phyloP scores from a whole-genome alignment of 192 early-diverging fungal genomes.

The Backusella psychrophila region DNA sequence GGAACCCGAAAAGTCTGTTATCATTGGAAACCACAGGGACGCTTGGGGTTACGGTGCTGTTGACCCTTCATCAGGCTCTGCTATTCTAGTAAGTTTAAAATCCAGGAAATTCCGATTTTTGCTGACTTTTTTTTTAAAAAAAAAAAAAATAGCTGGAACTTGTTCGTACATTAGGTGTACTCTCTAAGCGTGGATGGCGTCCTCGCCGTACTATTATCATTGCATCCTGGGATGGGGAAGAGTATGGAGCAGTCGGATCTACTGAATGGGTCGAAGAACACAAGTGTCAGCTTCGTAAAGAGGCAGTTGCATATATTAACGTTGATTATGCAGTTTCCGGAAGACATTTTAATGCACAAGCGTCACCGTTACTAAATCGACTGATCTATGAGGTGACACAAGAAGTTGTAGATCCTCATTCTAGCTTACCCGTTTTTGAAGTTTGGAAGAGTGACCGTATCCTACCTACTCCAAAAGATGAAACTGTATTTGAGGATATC shows the following conservation, averaged over 20 bases:
- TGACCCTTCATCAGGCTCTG: constrained; percentile 60
- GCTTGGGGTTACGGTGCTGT: constrained; percentile 66
- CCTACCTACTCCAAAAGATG: background rate
- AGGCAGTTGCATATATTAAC: constrained; percentile 57
- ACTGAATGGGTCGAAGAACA: constrained; percentile 70
- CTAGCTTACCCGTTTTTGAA: constrained; percentile 46
- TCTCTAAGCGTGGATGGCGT: constrained; percentile 56
- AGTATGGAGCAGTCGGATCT: constrained; percentile 60
- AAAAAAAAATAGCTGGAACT: constrained; percentile 41
- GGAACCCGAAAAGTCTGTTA: constrained; percentile 47
- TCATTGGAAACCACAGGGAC: constrained; percentile 66
- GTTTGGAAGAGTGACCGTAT: constrained; percentile 34
- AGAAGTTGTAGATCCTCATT: constrained; percentile 42
- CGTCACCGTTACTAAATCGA: constrained; percentile 45
- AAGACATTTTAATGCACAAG: constrained; percentile 39
- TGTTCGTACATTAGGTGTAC: constrained; percentile 46
- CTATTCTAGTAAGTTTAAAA: constrained; percentile 36
- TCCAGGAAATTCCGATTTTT: background rate
- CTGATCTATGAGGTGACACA: constrained; percentile 49
- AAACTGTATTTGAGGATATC: background rate
- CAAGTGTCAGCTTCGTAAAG: constrained; percentile 45
- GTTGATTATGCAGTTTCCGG: constrained; percentile 56
- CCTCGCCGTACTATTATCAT: constrained; percentile 61
- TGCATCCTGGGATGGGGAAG: constrained; percentile 66
- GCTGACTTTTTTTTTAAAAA: background rate